Base-by-base conservation (phyloP, 306 rosid species). In the Astragalus glycyphyllos region DNA sequence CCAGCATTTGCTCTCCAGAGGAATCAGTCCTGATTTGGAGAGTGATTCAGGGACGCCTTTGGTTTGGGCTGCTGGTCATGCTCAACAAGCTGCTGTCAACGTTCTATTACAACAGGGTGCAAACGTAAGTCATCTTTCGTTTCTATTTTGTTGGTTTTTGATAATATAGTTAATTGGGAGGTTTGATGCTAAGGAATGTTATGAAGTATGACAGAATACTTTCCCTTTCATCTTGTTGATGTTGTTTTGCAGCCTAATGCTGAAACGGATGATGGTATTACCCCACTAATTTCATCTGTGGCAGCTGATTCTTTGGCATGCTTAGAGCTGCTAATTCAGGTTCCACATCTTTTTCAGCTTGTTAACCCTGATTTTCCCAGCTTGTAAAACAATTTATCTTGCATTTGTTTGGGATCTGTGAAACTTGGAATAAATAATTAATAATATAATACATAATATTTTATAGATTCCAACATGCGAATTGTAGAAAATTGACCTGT, bases 1-100 rank as follows among this genome's bases (percentile, higher is more conserved):
- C 56, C 81, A 83, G 71, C 44, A 80, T 83, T 81, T 95, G 71
- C 90, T 95, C 72, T 86, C 92, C 70, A 87, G 68, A 83, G 96
- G 84, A 74, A 66, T 83, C 13, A 85, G 83, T 83, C 89, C 87
- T 13, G 84, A 95, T 58, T 80, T 93, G 60, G 92, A 95, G 71
- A 89, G 97, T 74, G 99, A 95, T 13, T 76, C 92, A 7, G 97
- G 97, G 26, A 77, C 96, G 40, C 99, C 99, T 50, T 76, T 95
- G 78, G 84, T 91, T 63, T 91, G 97, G 97, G 99, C 99, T 60
- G 97, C 97, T 45, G 99, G 96, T 64, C 96, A 86, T 79, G 92
- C 77, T 80, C 99, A 95, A 72, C 80, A 75, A 72, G 92, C 84
- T 26, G 85, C 99, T n/a, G 88, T 87, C 69, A 83, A 80, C 56